These are phyloP conservation scores for Biscogniauxia marginata DNA, from an alignment of 2,329 filamentous ascomycete species.

Conservation along the genomic window DNA sequence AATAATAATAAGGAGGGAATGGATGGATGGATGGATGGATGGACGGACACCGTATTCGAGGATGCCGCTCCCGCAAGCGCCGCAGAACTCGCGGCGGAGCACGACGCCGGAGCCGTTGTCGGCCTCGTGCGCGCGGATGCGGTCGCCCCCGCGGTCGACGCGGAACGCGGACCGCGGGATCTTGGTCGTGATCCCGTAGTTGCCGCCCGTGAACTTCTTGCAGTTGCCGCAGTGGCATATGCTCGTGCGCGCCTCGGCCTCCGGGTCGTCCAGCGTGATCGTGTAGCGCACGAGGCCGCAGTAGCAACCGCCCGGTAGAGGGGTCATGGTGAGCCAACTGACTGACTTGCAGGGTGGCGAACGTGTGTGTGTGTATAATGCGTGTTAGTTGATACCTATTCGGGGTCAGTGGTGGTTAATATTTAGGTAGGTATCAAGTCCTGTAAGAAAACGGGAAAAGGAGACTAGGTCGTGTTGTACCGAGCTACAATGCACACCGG, in stretches of 20 bases:
- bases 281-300: conserved; percentile 47
- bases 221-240: conserved; percentile 54
- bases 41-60: conserved; percentile 49
- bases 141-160: conserved; percentile 35
- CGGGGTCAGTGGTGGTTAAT: too few species aligned
- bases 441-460: too few species aligned
- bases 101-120: conserved; percentile 49
- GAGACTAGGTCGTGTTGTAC: too few species aligned
- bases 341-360: too few species aligned
- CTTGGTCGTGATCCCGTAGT: conserved; percentile 52
- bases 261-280: conserved; percentile 41
- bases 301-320: conserved; percentile 39
- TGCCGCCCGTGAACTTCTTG: conserved; percentile 52
- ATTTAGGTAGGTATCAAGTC: too few species aligned
- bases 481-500: too few species aligned
- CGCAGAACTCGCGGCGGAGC: conserved; percentile 52
- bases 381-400: too few species aligned
- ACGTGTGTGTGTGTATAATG: too few species aligned
- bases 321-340: conserved; percentile 21
- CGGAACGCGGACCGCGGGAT: conserved; percentile 43
- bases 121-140: conserved; percentile 43
- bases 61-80: conserved; percentile 49
- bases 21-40: too few species aligned
- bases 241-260: conserved; percentile 46
- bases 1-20: too few species aligned